Evolutionary conservation across 2,329 filamentous ascomycete genomes (phyloP).

Genomic region (Penicillium sp.): DNA sequence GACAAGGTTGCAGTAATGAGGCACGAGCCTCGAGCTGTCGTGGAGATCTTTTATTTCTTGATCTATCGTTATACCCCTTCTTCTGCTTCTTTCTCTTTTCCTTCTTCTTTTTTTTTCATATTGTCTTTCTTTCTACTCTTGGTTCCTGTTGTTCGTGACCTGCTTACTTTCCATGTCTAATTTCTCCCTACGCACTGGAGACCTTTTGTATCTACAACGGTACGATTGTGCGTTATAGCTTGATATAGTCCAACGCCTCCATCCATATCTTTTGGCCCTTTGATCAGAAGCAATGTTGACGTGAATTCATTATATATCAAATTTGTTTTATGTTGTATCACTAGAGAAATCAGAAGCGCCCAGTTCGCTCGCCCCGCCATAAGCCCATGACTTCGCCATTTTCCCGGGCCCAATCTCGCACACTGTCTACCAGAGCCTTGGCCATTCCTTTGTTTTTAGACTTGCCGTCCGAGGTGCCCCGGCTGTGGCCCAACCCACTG

Average conservation of each 20-base stretch:
- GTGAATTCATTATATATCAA: background rate
- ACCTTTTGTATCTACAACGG: background rate
- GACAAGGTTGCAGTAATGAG: conserved; percentile 15
- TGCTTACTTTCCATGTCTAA: background rate
- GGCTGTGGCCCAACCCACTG: conserved; percentile 26
- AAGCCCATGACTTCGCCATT: conserved; percentile 64
- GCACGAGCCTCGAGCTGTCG: conserved; percentile 8
- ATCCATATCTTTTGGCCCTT: background rate
- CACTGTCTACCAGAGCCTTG: conserved; percentile 62
- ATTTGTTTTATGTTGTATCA: too few relatives aligned
- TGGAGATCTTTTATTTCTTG: conserved; percentile 13
- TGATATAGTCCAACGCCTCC: background rate
- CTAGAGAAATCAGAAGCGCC: conserved; percentile 37
- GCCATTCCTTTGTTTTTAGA: conserved; percentile 61
- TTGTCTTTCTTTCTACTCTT: background rate
- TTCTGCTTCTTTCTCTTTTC: conserved; percentile 10
- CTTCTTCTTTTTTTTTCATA: conserved; percentile 8
- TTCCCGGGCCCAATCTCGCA: conserved; percentile 62
- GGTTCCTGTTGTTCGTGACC: background rate
- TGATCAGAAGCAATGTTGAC: background rate
- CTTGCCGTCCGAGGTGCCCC: conserved; percentile 36
- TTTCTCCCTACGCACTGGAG: background rate
- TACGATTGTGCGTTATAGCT: background rate
- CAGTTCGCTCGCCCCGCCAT: conserved; percentile 60
- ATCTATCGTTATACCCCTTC: conserved; percentile 19